phyloP scores from a whole-genome alignment of 768 basidiomycete species.

The Pisolithus microcarpus region DNA sequence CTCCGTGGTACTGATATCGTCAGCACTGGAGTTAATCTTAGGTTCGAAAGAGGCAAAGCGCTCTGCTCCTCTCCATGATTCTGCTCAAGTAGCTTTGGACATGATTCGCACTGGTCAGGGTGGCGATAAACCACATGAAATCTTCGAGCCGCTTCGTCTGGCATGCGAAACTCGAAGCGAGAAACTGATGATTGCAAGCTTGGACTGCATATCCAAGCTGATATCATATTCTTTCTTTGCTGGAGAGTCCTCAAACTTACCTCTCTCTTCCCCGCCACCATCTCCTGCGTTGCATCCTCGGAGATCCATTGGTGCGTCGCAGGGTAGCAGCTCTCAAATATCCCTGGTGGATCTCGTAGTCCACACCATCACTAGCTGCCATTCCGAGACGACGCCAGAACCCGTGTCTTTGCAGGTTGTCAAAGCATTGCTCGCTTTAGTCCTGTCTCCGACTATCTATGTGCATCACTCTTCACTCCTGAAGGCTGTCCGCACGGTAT shows the following conservation, averaged over 20 bases:
- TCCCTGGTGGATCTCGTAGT: conserved; percentile 90
- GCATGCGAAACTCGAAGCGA: conserved; percentile 95
- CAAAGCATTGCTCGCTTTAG: conserved; percentile 84
- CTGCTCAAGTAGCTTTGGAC: conserved; percentile 74
- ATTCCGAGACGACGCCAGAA: conserved; percentile 82
- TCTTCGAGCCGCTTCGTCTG: conserved; percentile 91
- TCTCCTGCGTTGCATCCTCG: conserved; percentile 51
- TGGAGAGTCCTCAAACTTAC: conserved; percentile 44
- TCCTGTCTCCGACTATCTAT: conserved; percentile 77
- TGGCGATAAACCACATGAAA: conserved; percentile 72
- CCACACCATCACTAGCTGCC: conserved; percentile 89
- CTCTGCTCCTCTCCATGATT: conserved; percentile 73
- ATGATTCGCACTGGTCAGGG: conserved; percentile 72
- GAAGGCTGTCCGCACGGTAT: conserved; percentile 95
- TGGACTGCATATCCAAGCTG: conserved; percentile 96
- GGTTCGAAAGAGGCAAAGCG: conserved; percentile 85
- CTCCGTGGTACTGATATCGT: conserved; percentile 73
- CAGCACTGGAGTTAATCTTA: conserved; percentile 80
- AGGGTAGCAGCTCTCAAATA: conserved; percentile 48
- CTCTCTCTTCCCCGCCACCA: conserved; percentile 66
- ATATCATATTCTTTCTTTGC: conserved; percentile 96
- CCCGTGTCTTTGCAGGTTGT: conserved; percentile 94
- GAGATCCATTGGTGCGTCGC: conserved; percentile 37
- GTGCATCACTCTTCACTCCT: conserved; percentile 95
- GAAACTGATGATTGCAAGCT: conserved; percentile 90